phyloP scores from a whole-genome alignment of 2,329 filamentous ascomycete genomes.

The Fusarium mundagurra region DNA sequence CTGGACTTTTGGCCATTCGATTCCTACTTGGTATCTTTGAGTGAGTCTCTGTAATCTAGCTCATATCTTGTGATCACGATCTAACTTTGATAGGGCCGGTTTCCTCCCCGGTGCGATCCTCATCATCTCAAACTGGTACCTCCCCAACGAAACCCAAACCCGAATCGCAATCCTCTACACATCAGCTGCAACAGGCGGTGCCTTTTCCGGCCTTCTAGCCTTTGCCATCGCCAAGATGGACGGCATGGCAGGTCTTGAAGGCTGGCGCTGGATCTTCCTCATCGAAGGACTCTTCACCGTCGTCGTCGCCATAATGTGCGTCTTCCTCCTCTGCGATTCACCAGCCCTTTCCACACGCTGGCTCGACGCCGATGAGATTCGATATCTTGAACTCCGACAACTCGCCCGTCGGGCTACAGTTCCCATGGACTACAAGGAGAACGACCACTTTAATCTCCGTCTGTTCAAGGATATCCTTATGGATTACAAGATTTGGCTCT shows the following conservation, averaged over 20 bases:
- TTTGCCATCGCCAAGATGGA: conserved; percentile 29
- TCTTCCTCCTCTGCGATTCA: conserved; percentile 8
- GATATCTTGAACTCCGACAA: conserved; percentile 11
- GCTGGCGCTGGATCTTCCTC: conserved; percentile 29
- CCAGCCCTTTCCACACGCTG: conserved; percentile 9
- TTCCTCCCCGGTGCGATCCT: conserved; percentile 17
- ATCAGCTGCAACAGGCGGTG: conserved; percentile 24
- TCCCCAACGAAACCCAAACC: conserved; percentile 17
- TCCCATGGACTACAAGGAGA: conserved; percentile 6
- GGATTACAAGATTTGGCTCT: conserved; percentile 58
- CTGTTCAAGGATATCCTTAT: conserved; percentile 51
- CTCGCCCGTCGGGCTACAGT: not conserved
- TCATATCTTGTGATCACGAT: fast-evolving
- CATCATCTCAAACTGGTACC: conserved; percentile 28
- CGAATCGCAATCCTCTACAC: conserved; percentile 30
- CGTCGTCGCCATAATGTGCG: conserved; percentile 6
- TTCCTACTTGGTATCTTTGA: conserved; percentile 14
- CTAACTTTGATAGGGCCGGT: not conserved
- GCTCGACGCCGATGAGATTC: conserved; percentile 11
- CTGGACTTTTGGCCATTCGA: conserved; percentile 6
- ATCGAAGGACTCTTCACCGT: conserved; percentile 19
- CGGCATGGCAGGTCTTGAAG: conserved; percentile 11
- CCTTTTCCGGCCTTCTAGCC: conserved; percentile 45
- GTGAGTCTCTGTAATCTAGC: not conserved
- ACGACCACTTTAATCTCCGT: conserved; percentile 5